Conservation (phyloP, 1,284 basidiomycete species). For the Sporisorium exsertum region DNA sequence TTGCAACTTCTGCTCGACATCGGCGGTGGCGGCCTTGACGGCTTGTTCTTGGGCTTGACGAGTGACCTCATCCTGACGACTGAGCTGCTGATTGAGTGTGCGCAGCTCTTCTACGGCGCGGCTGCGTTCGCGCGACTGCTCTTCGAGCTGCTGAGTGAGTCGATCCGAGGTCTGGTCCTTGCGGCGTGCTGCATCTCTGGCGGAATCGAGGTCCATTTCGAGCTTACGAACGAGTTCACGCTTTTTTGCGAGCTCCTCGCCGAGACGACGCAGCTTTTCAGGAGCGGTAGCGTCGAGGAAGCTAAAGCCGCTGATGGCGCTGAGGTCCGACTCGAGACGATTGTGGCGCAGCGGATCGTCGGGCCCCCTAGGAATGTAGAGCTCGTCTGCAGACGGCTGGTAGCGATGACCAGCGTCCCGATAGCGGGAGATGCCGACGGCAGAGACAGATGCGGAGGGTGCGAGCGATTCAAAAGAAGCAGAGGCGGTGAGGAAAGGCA, state of each 20-base stretch:
- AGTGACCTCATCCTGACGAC: conserved; percentile 15
- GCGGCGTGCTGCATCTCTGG: conserved; percentile 17
- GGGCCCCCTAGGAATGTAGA: conserved; percentile 28
- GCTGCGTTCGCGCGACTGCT: conserved; percentile 35
- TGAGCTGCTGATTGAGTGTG: conserved; percentile 13
- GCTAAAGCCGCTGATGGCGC: conserved; percentile 48
- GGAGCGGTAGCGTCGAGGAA: conserved; percentile 41
- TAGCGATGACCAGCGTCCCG: conserved; percentile 18
- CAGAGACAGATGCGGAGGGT: conserved; percentile 40
- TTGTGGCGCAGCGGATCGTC: conserved; percentile 38
- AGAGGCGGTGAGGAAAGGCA: conserved; percentile 38
- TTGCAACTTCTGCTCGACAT: conserved; percentile 28
- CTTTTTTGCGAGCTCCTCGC: conserved; percentile 32
- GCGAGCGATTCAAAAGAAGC: conserved; percentile 46
- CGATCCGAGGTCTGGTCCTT: conserved; percentile 21
- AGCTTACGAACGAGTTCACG: conserved; percentile 31
- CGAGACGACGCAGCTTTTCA: conserved; percentile 38
- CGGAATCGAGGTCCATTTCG: conserved; percentile 22
- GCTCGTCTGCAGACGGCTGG: conserved; percentile 28
- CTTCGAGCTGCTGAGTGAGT: conserved; percentile 32
- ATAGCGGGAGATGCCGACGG: conserved; percentile 29
- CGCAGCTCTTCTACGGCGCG: conserved; percentile 23
- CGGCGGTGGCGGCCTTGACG: conserved; percentile 23
- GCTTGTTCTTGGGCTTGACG: conserved; percentile 19
- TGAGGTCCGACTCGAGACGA: conserved; percentile 40